Percentiles rank a stretch among this genome's conserved stretches.
Conservation (phyloP, 2,329 filamentous ascomycete species). For the Fusarium heterosporum region DNA sequence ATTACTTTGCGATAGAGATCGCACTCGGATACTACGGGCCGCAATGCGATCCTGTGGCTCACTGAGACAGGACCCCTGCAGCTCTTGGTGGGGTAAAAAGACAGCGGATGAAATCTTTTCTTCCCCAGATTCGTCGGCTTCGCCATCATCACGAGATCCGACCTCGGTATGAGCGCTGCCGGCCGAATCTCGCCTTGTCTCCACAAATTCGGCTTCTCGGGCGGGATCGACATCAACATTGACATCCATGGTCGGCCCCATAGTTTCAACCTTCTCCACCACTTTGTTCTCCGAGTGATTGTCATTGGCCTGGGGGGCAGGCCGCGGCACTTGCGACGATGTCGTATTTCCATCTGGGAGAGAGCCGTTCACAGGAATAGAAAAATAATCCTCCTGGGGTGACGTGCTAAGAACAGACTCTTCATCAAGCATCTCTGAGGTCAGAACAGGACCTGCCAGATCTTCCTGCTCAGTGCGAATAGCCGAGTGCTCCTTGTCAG, state of each 20-base stretch:
- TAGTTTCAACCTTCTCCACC: conserved; percentile 35
- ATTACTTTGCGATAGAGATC: conserved; percentile 56
- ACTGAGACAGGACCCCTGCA: conserved; percentile 52
- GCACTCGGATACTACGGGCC: conserved; percentile 62
- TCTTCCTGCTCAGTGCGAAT: conserved; percentile 32
- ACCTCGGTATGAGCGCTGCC: conserved; percentile 52
- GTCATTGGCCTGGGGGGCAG: conserved; percentile 29
- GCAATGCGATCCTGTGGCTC: conserved; percentile 50
- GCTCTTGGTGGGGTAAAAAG: conserved; percentile 80
- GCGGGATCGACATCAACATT: conserved; percentile 38
- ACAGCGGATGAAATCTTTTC: conserved; percentile 90
- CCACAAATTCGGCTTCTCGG: conserved; percentile 46
- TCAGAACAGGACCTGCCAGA: conserved; percentile 13
- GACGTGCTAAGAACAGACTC: conserved; percentile 38
- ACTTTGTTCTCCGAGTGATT: conserved; percentile 40
- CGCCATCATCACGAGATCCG: conserved; percentile 52
- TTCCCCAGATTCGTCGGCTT: conserved; percentile 73
- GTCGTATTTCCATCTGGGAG: conserved; percentile 18
- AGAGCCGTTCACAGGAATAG: conserved; percentile 25
- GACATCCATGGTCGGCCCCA: conserved; percentile 44
- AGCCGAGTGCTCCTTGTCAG: conserved; percentile 15
- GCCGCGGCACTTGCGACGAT: conserved; percentile 32
- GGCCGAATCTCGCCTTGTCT: conserved; percentile 53
- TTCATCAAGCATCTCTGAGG: conserved; percentile 29
- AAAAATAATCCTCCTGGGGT: conserved; percentile 45